Percentiles rank a stretch among this genome's conserved stretches.
Evolutionary conservation across 306 rosid species (phyloP).

Genomic region (Malus sieversii): DNA sequence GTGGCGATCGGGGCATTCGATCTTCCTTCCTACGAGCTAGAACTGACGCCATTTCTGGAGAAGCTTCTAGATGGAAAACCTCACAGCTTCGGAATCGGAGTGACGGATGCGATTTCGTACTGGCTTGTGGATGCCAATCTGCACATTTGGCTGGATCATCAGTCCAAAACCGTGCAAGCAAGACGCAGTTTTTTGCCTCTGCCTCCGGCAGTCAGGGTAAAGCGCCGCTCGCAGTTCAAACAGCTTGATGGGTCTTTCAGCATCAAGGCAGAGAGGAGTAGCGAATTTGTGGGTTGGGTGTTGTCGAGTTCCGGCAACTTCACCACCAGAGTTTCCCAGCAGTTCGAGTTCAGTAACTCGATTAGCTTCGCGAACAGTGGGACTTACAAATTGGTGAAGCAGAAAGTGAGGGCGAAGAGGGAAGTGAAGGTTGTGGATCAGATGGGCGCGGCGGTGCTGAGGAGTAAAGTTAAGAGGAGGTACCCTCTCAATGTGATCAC

Average conservation of each 20-base stretch:
- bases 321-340: constrained; percentile 36
- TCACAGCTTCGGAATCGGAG: constrained; percentile 64
- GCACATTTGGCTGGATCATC: constrained; percentile 70
- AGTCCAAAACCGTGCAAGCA: constrained; percentile 29
- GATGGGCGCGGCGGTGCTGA: constrained; percentile 14
- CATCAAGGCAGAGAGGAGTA: constrained; percentile 42
- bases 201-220: constrained; percentile 30
- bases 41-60: constrained; percentile 69
- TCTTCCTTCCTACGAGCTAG: constrained; percentile 60
- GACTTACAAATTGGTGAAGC: constrained; percentile 45
- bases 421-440: constrained; percentile 22
- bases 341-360: constrained; percentile 28
- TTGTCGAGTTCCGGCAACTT: constrained; percentile 53
- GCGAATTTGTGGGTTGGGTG: constrained; percentile 52
- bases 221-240: constrained; percentile 28
- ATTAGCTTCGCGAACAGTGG: constrained; percentile 39
- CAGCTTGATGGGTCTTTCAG: constrained; percentile 61
- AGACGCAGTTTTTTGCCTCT: neutral
- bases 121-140: constrained; percentile 83
- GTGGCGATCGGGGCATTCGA: constrained; percentile 78
- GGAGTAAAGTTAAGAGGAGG: constrained; percentile 20
- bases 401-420: constrained; percentile 31
- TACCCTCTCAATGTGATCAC: constrained; percentile 46
- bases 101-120: constrained; percentile 47
- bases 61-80: constrained; percentile 42